Conservation (phyloP, 208 protist genomes). For the Leptomonas seymouri region DNA sequence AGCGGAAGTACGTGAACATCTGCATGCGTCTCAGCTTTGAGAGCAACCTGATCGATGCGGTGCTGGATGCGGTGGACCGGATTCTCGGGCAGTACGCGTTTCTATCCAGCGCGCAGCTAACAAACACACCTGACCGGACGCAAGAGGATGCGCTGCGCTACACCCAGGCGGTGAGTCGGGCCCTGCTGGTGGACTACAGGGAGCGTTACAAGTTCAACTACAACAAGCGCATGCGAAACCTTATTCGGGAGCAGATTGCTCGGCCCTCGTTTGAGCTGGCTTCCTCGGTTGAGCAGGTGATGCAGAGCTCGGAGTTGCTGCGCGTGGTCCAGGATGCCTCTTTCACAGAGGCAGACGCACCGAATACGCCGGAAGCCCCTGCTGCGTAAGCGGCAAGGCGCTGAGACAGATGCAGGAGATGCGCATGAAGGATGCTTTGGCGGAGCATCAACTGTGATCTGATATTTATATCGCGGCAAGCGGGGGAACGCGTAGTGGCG, state of each 20-base stretch:
- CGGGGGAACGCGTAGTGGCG: too few species aligned
- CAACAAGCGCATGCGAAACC: constrained; percentile 54
- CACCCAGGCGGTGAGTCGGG: constrained; percentile 48
- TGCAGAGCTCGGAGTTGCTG: constrained; percentile 27
- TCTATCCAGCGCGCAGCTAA: constrained; percentile 30
- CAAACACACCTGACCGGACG: constrained; percentile 30
- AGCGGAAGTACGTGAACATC: constrained; percentile 62
- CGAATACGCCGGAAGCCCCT: background rate
- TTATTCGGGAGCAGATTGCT: constrained; percentile 44
- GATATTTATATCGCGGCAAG: too few species aligned
- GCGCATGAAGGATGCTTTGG: too few species aligned
- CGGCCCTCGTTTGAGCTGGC: constrained; percentile 31
- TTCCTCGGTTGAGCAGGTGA: constrained; percentile 26
- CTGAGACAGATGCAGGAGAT: background rate
- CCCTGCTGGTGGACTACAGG: constrained; percentile 51
- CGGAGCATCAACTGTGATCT: too few species aligned
- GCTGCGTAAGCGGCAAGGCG: background rate
- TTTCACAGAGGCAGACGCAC: constrained; percentile 23
- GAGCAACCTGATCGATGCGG: constrained; percentile 59
- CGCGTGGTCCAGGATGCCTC: constrained; percentile 34
- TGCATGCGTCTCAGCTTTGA: constrained; percentile 68
- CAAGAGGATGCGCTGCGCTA: constrained; percentile 50
- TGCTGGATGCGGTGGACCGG: constrained; percentile 70
- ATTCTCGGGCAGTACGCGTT: constrained; percentile 59
- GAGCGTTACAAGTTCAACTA: constrained; percentile 62